Percentiles rank a stretch among this genome's conserved stretches.
Conservation (phyloP, 441 rosid genomes). For the Melastoma candidum region DNA sequence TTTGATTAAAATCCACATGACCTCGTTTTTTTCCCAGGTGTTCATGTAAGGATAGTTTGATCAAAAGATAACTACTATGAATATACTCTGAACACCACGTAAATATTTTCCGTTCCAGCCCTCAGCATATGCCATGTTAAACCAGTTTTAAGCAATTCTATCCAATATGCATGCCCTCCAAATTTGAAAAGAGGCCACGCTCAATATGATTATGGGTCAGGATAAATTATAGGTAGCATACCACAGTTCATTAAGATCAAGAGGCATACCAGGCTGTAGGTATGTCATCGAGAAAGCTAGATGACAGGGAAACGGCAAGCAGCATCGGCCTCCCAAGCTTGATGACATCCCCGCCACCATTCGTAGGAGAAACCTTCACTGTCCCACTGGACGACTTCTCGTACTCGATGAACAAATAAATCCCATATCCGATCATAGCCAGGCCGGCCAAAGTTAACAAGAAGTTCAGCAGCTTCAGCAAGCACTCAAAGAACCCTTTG, state of each 20-base stretch:
- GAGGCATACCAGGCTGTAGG: slow-evolving; percentile 78
- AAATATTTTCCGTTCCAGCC: too few relatives aligned
- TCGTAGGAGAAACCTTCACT: slow-evolving; percentile 18
- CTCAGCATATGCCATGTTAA: too few relatives aligned
- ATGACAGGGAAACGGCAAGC: slow-evolving; percentile 49
- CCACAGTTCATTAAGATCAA: neutral
- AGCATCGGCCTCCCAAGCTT: slow-evolving; percentile 89
- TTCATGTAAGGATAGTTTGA: too few relatives aligned
- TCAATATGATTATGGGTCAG: too few relatives aligned
- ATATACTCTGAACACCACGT: too few relatives aligned
- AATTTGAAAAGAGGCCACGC: too few relatives aligned
- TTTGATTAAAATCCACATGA: too few relatives aligned
- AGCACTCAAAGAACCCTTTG: slow-evolving; percentile 72
- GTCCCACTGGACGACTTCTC: slow-evolving; percentile 28
- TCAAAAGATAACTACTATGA: too few relatives aligned
- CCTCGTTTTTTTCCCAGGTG: too few relatives aligned
- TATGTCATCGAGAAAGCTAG: slow-evolving; percentile 41
- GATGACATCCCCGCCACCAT: slow-evolving; percentile 23
- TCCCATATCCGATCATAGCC: slow-evolving; percentile 93
- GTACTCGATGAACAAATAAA: slow-evolving; percentile 86
- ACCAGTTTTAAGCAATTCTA: too few relatives aligned
- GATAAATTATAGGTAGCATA: too few relatives aligned
- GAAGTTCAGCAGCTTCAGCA: slow-evolving; percentile 78
- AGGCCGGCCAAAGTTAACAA: slow-evolving; percentile 78
- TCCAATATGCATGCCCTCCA: too few relatives aligned